Percentiles rank a stretch among this genome's conserved stretches.
Evolutionary conservation across 75 land plant genomes (phyloP).

Genomic region (Adiantum capillusveneris): DNA sequence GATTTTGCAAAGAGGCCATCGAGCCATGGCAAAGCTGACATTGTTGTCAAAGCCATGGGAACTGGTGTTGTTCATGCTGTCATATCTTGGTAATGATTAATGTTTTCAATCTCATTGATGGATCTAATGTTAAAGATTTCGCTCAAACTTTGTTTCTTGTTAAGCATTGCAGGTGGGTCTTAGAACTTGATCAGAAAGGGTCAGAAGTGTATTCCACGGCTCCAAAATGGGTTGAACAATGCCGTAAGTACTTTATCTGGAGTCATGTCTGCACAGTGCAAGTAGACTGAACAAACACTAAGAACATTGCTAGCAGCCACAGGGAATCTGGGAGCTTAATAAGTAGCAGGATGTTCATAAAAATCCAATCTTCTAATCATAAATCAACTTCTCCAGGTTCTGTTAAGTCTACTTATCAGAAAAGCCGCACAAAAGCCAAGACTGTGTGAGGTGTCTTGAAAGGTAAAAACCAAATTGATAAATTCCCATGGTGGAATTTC

Average conservation of each 20-base stretch:
- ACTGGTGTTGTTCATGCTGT: slow-evolving; percentile 69
- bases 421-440: no score
- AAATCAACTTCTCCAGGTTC: no score
- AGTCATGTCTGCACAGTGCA: no score
- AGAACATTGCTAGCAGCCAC: no score
- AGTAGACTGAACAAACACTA: no score
- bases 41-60: slow-evolving; percentile 29
- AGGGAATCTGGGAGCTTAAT: no score
- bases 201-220: slow-evolving; percentile 78
- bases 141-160: neutral
- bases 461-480: no score
- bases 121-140: neutral
- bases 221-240: slow-evolving; percentile 52
- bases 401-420: no score
- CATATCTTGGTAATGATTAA: slow-evolving; percentile 88
- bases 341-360: no score
- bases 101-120: neutral
- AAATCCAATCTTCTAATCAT: no score
- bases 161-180: slow-evolving; percentile 78
- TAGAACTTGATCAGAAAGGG: slow-evolving; percentile 88
- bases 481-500: no score
- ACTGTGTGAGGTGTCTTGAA: no score
- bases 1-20: slow-evolving; percentile 76
- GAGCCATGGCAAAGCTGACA: slow-evolving; percentile 31
- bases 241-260: slow-evolving; percentile 5